phyloP scores from a whole-genome alignment of 2,329 filamentous ascomycete species.

The Penicillium sp. region DNA sequence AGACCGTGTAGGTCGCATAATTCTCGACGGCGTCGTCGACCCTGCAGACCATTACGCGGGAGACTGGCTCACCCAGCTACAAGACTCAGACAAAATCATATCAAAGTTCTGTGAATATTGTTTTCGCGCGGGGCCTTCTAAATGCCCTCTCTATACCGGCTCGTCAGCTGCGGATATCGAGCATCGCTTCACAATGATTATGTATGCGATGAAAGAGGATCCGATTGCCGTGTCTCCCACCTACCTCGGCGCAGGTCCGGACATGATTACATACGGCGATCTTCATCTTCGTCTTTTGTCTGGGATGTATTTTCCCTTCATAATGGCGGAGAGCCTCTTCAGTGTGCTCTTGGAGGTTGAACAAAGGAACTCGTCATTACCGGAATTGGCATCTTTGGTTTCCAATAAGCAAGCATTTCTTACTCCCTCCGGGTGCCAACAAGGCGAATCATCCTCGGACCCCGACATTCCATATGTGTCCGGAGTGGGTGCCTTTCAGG shows the following conservation, averaged over 20 bases:
- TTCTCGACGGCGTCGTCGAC: conserved; percentile 18
- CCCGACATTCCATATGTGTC: conserved; percentile 6
- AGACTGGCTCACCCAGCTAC: conserved; percentile 2
- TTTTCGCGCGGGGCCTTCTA: background rate
- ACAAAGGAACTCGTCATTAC: conserved; percentile 2
- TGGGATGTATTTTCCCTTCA: conserved; percentile 3
- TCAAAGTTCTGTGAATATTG: conserved; percentile 3
- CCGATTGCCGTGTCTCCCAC: conserved; percentile 1
- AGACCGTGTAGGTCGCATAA: conserved; percentile 16
- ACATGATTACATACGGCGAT: conserved; percentile 6
- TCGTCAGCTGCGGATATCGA: conserved; percentile 1
- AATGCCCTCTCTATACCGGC: conserved; percentile 6
- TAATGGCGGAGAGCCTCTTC: conserved; percentile 4
- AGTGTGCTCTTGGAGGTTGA: background rate
- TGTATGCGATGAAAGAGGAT: conserved; percentile 1
- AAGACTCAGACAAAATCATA: conserved; percentile 5
- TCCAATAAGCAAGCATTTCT: background rate
- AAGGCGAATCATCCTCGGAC: background rate
- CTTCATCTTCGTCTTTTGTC: conserved; percentile 3
- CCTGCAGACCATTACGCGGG: conserved; percentile 5
- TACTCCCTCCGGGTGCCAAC: background rate
- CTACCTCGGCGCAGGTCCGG: background rate
- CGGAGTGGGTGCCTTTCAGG: conserved; percentile 4
- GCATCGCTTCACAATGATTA: background rate
- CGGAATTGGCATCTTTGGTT: background rate